Percentiles rank a stretch among this genome's conserved stretches.
Conservation (phyloP, 345 rosid species). For the Citrus hindsii region DNA sequence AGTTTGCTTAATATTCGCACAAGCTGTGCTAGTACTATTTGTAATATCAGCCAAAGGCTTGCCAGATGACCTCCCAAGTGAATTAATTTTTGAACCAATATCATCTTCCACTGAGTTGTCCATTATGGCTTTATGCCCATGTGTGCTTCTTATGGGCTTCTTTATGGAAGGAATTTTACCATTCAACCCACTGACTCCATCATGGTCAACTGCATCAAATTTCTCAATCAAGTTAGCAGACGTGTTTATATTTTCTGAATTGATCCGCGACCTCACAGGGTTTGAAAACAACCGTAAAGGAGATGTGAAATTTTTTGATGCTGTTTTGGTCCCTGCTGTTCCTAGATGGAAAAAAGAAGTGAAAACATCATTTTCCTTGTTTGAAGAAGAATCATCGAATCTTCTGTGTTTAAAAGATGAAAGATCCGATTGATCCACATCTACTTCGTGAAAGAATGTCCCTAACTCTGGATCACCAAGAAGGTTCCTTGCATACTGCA, state of each 20-base stretch:
- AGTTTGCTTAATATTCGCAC: constrained; percentile 31
- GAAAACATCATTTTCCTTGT: constrained; percentile 34
- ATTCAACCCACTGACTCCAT: constrained; percentile 18
- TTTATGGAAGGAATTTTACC: constrained; percentile 22
- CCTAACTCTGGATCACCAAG: constrained; percentile 89
- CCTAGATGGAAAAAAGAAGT: constrained; percentile 34
- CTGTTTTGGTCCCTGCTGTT: constrained; percentile 36
- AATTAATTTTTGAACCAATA: constrained; percentile 24
- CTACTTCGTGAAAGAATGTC: constrained; percentile 43
- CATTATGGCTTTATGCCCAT: constrained; percentile 10
- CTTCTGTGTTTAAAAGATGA: constrained; percentile 31
- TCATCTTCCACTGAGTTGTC: constrained; percentile 28
- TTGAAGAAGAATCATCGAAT: constrained; percentile 28
- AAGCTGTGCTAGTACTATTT: constrained; percentile 31
- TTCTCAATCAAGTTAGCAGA: constrained; percentile 66
- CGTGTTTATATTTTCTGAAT: constrained; percentile 24
- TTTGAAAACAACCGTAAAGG: constrained; percentile 53
- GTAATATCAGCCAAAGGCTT: constrained; percentile 63
- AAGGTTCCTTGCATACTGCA: constrained; percentile 83
- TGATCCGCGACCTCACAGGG: constrained; percentile 27
- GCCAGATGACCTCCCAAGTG: constrained; percentile 36
- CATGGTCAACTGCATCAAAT: constrained; percentile 61
- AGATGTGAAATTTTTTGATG: constrained; percentile 49
- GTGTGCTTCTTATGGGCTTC: constrained; percentile 21
- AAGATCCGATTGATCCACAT: constrained; percentile 29